Evolutionary conservation across 106 monocot species (phyloP).

Genomic region (Gastrodia elata): DNA sequence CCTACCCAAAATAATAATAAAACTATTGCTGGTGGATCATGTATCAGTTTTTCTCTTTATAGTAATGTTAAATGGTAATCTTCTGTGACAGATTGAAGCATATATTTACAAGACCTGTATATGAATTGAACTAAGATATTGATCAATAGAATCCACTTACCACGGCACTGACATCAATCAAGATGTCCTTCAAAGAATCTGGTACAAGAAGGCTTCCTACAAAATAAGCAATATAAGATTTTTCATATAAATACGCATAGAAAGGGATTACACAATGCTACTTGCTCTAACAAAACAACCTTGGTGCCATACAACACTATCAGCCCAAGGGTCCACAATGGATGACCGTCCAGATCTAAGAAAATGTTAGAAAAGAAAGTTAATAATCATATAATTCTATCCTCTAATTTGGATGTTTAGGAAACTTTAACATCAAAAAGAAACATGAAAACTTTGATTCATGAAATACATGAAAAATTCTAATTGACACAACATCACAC

Average conservation of each 20-base stretch:
- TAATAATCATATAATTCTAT: background rate
- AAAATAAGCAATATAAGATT: constrained; percentile 10
- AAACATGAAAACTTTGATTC: background rate
- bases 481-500: background rate
- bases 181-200: constrained; percentile 68
- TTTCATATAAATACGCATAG: background rate
- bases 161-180: constrained; percentile 74
- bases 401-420: background rate
- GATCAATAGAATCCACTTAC: constrained; percentile 28
- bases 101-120: background rate
- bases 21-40: too few relatives aligned
- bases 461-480: background rate
- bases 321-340: constrained; percentile 61
- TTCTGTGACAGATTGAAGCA: background rate
- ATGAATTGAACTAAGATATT: background rate
- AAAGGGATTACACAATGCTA: background rate
- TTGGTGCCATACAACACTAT: constrained; percentile 83
- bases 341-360: constrained; percentile 85
- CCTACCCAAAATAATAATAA: too few relatives aligned
- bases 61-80: background rate
- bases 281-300: constrained; percentile 27
- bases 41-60: background rate
- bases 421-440: background rate
- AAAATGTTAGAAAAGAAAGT: constrained; percentile 10
- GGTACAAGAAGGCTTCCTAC: constrained; percentile 86